These are phyloP conservation scores for Iberis pinnata DNA, from an alignment of 345 rosid species.

Conservation along the genomic window DNA sequence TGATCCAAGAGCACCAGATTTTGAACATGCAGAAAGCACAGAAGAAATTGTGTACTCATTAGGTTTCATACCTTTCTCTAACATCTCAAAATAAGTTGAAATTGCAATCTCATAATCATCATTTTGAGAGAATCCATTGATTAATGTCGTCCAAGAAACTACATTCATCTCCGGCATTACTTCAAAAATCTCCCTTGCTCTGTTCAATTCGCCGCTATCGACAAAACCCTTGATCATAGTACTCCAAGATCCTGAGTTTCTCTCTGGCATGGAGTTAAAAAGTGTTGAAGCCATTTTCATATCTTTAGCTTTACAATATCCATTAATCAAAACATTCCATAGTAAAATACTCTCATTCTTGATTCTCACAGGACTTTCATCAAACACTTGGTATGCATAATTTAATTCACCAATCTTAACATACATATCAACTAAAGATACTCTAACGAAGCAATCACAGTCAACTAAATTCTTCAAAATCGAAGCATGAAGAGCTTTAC, in stretches of 20 bases:
- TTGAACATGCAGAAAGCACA: constrained; percentile 57
- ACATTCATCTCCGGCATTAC: constrained; percentile 44
- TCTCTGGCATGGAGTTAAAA: constrained; percentile 44
- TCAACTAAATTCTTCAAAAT: constrained; percentile 36
- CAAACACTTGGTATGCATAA: constrained; percentile 43
- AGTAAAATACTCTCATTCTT: constrained; percentile 35
- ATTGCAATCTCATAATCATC: constrained; percentile 42
- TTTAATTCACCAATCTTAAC: constrained; percentile 33
- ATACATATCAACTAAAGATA: constrained; percentile 49
- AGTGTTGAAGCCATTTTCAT: constrained; percentile 42
- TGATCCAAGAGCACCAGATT: constrained; percentile 51
- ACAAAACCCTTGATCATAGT: constrained; percentile 53
- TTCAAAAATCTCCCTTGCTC: constrained; percentile 39
- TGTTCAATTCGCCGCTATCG: constrained; percentile 32
- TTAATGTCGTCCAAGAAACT: constrained; percentile 51
- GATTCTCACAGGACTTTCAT: constrained; percentile 47
- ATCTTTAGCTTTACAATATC: constrained; percentile 41
- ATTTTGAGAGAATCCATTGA: constrained; percentile 41
- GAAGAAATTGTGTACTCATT: constrained; percentile 43
- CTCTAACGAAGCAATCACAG: constrained; percentile 41
- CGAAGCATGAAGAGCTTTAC: constrained; percentile 39
- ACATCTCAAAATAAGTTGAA: constrained; percentile 42
- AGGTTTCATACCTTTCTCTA: constrained; percentile 45
- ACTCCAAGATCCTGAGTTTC: constrained; percentile 47
- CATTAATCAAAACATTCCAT: constrained; percentile 62